Percentiles rank a stretch among this genome's conserved stretches.
These are phyloP conservation scores for Curvularia eragrostidis DNA, from an alignment of 2,329 filamentous ascomycete species.

Conservation along the genomic window DNA sequence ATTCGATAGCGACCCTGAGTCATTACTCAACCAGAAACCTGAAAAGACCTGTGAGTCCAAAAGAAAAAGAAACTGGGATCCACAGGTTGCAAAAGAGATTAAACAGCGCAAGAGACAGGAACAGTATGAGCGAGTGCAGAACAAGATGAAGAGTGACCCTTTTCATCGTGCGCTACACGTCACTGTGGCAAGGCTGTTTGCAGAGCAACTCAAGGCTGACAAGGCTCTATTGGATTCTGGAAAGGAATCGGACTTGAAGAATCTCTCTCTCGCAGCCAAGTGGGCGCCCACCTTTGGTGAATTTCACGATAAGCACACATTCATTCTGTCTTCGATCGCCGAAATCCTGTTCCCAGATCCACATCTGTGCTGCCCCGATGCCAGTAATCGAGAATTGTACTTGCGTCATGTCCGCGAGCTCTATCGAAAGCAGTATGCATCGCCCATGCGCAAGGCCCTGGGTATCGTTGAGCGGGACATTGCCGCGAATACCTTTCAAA, in stretches of 20 bases:
- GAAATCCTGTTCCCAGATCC: conserved; percentile 59
- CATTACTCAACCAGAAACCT: conserved; percentile 52
- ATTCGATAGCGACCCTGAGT: conserved; percentile 49
- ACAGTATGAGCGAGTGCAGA: conserved; percentile 54
- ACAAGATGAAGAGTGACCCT: conserved; percentile 52
- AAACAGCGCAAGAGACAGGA: conserved; percentile 44
- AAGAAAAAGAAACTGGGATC: conserved; percentile 30
- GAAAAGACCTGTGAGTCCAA: conserved; percentile 29
- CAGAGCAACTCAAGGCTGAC: conserved; percentile 61
- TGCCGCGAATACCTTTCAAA: conserved; percentile 53
- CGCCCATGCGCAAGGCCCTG: conserved; percentile 61
- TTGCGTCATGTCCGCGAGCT: conserved; percentile 62
- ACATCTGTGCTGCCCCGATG: conserved; percentile 40
- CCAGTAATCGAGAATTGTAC: conserved; percentile 56
- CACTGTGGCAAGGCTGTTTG: conserved; percentile 63
- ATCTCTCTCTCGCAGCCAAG: conserved; percentile 65
- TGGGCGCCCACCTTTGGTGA: conserved; percentile 64
- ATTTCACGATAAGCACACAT: conserved; percentile 66
- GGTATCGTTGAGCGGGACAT: conserved; percentile 62
- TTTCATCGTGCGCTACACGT: conserved; percentile 62
- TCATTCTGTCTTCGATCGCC: conserved; percentile 63
- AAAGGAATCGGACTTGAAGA: conserved; percentile 51
- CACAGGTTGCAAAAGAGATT: conserved; percentile 28
- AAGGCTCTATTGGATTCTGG: conserved; percentile 51
- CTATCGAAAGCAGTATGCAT: conserved; percentile 59